Evolutionary conservation across 2,329 filamentous ascomycete species (phyloP), one percentile per base, ranked within the genome.

Genomic region (Madurella fahalii): DNA sequence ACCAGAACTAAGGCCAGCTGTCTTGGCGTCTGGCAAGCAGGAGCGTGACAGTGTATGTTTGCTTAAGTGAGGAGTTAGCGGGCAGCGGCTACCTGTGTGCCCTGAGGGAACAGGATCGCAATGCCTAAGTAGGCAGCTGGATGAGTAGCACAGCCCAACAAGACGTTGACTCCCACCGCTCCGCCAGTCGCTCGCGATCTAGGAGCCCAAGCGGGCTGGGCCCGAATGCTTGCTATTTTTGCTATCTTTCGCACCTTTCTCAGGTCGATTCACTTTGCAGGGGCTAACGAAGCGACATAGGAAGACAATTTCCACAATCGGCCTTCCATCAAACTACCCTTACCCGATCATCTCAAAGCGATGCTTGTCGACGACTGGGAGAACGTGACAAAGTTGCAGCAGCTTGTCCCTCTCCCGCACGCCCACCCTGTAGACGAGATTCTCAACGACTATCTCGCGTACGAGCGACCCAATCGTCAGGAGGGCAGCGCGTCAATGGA

Each of bases 311-410:
- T 96, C 69, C 84, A 91, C 67, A 80, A 81, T 59, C 85, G 91
- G 54, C 92, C 93, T 17, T 90, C 90, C 16, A 87, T 99, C 65
- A 89, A 90, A 64, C 81, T 99, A 41, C 80, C 86, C 47, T 85
- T 97, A 60, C 91, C 94, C 0, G 94, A 97, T 67, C 84, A 88
- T 61, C 79, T 99, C 61, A 96, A 97, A 75, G 90, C 89, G 15
- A 81, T 95, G 59, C 83, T 99, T 2, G 94, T 99, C 18, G 94
- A 99, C 68, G 94, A 99, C 70, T 99, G 94, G 94, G 94, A 99
- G 71, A 95, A 96, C 65, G 85, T 99, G 58, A 99, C 94, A 53
- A 97, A 96, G 74, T 94, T 95, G 68, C 84, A 90, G 63, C 89
- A 93, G 67, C 84, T 97, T 4, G 90, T 96, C 32, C 86, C 89